Base-by-base conservation (phyloP, 805 yeast genomes). In the Blastobotrys attinorum region DNA sequence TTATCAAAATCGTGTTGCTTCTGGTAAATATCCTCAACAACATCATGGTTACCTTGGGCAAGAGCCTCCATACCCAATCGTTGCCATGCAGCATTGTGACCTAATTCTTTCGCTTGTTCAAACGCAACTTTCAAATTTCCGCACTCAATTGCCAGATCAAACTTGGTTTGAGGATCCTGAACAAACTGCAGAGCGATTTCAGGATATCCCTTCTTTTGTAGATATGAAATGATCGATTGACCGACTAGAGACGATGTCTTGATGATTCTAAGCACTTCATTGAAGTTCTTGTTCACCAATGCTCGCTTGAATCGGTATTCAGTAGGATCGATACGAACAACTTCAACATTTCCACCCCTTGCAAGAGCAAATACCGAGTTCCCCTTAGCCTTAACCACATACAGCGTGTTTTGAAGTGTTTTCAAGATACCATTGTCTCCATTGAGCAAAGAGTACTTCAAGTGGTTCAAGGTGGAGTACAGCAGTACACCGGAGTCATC, bases 161-260 rank as follows among this genome's bases (percentile, higher is more conserved):
- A 90, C 64, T 96, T 78, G 34, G 97, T 86, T 63, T 89, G 96
- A 4, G 97, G 83, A 62, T 92, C 98, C 65, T 88, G 83, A 43
- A 92, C 98, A 60, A 92, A 94, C 64, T 90, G 97, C 49, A 92
- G 73, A 2, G 99, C 98, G 63, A 92, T 81, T 66, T 92, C 99
- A 22, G 98, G 97, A 62, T 83, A 90, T 2, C 98, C 99, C 60
- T 86, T 78, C 69, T 89, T 83, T 63, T 92, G 95, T 58, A 92
- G 73, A 63, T 90, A 92, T 3, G 94, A 92, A 62, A 92, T 89
- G 60, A 92, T 92, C 62, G 89, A 87, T 69, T 94, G 97, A 51
- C 99, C 99, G 42, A 92, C 98, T 59, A 92, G 73, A 58, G 85
- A 88, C 18, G 97, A 89, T 46, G 75, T 79, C 59, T 79, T 81